Evolutionary conservation across 768 basidiomycete species (phyloP).

Genomic region (Pholiota microspora): DNA sequence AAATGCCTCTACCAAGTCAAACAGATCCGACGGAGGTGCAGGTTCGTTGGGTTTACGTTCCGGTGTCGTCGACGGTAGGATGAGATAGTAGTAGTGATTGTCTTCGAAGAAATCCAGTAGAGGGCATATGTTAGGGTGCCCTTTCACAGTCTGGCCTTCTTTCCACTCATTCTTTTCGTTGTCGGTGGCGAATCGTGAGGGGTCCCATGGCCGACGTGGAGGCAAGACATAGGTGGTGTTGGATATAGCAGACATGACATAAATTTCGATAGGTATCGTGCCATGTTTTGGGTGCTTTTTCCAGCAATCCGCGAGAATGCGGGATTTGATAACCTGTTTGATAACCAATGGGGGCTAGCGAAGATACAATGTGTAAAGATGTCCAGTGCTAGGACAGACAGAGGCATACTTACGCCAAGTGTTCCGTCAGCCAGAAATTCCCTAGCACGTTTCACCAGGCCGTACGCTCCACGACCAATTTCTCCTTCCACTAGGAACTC

Average conservation of each 20-base stretch:
- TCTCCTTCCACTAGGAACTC: slow-evolving; percentile 86
- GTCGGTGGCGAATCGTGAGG: slow-evolving; percentile 43
- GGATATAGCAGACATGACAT: slow-evolving; percentile 89
- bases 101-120: slow-evolving; percentile 98
- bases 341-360: slow-evolving; percentile 84
- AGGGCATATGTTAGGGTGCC: slow-evolving; percentile 95
- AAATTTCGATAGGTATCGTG: slow-evolving; percentile 97
- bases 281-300: slow-evolving; percentile 94
- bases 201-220: slow-evolving; percentile 80
- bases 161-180: slow-evolving; percentile 50
- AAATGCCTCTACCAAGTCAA: slow-evolving; percentile 89
- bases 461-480: slow-evolving; percentile 93
- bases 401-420: slow-evolving; percentile 66
- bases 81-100: slow-evolving; percentile 91
- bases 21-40: slow-evolving; percentile 76
- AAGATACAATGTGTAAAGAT: slow-evolving; percentile 19
- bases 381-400: slow-evolving; percentile 15
- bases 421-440: slow-evolving; percentile 74
- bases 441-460: slow-evolving; percentile 87
- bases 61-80: slow-evolving; percentile 76
- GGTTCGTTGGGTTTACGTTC: slow-evolving; percentile 51
- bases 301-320: slow-evolving; percentile 99
- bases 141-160: slow-evolving; percentile 70
- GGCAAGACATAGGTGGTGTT: slow-evolving; percentile 79
- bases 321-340: slow-evolving; percentile 97